These are phyloP conservation scores for Mesotaenium endlicherianum DNA, from an alignment of 139 green algal species.

Conservation along the genomic window DNA sequence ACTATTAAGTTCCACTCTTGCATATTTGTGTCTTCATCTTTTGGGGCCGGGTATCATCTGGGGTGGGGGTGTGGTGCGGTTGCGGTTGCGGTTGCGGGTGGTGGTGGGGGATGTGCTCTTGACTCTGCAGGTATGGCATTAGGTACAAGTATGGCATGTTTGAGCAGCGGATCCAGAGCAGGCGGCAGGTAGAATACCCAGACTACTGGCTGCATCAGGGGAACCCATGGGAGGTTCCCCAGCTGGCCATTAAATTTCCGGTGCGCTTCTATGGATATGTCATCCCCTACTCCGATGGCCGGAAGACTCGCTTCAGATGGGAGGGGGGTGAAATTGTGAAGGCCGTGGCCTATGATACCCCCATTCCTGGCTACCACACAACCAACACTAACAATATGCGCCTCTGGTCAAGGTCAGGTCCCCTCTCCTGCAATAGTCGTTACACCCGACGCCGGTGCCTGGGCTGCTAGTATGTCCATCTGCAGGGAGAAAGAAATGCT, in stretches of 20 bases:
- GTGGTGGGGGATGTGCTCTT: too few relatives aligned
- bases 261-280: constrained; percentile 93
- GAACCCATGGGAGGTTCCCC: constrained; percentile 96
- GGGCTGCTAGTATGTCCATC: too few relatives aligned
- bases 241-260: constrained; percentile 76
- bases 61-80: too few relatives aligned
- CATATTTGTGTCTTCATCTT: not conserved
- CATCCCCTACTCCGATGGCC: constrained; percentile 57
- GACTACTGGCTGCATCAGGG: constrained; percentile 91
- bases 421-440: too few relatives aligned
- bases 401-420: constrained; percentile 76
- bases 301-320: constrained; percentile 79
- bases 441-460: too few relatives aligned
- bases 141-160: constrained; percentile 99
- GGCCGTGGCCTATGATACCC: constrained; percentile 96
- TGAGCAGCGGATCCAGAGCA: constrained; percentile 82
- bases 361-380: constrained; percentile 95
- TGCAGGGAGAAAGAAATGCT: too few relatives aligned
- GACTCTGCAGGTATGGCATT: constrained; percentile 87
- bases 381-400: constrained; percentile 98
- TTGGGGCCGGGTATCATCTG: too few relatives aligned
- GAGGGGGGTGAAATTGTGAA: constrained; percentile 88
- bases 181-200: constrained; percentile 92
- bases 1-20: too few relatives aligned
- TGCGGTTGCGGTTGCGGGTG: not conserved